Evolutionary conservation across 108 stramenopile genomes (phyloP).

Genomic region (Pseudonitzschia delicatissima): DNA sequence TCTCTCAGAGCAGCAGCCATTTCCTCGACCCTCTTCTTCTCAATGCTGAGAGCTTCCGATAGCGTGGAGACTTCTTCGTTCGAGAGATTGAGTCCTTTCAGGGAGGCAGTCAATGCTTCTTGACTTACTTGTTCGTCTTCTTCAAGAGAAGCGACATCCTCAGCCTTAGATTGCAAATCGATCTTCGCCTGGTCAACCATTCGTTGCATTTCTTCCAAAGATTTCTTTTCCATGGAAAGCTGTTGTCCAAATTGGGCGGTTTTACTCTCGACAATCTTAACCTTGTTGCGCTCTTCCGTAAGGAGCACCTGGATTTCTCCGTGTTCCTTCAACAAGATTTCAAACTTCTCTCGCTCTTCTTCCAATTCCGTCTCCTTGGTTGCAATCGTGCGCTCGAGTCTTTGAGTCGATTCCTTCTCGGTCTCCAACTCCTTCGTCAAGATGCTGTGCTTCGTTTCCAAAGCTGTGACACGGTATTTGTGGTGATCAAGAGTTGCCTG

Average conservation of each 20-base stretch:
- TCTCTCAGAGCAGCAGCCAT: slow-evolving; percentile 11
- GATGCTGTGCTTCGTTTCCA: slow-evolving; percentile 12
- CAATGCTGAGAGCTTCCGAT: not conserved
- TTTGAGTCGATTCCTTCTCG: slow-evolving; percentile 7
- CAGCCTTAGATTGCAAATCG: slow-evolving; percentile 6
- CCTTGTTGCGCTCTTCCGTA: slow-evolving; percentile 7
- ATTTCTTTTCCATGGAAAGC: not conserved
- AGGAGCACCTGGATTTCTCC: slow-evolving; percentile 3
- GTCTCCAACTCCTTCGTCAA: slow-evolving; percentile 15
- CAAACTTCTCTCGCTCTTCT: slow-evolving; percentile 17
- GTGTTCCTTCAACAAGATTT: slow-evolving; percentile 25
- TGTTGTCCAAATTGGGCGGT: not conserved
- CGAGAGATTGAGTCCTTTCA: not conserved
- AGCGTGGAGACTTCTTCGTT: slow-evolving; percentile 1
- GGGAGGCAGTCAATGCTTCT: not conserved
- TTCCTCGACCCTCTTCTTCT: slow-evolving; percentile 2
- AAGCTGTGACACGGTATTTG: slow-evolving; percentile 16
- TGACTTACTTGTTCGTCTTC: slow-evolving; percentile 8
- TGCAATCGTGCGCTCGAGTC: slow-evolving; percentile 8
- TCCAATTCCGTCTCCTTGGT: slow-evolving; percentile 17
- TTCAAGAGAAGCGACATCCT: slow-evolving; percentile 9
- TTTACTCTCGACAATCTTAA: not conserved
- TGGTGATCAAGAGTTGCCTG: slow-evolving; percentile 22
- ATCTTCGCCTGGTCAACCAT: slow-evolving; percentile 19
- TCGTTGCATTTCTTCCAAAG: slow-evolving; percentile 5